These are phyloP conservation scores for Tylopilus felleus DNA, from an alignment of 768 basidiomycete species.

Conservation along the genomic window DNA sequence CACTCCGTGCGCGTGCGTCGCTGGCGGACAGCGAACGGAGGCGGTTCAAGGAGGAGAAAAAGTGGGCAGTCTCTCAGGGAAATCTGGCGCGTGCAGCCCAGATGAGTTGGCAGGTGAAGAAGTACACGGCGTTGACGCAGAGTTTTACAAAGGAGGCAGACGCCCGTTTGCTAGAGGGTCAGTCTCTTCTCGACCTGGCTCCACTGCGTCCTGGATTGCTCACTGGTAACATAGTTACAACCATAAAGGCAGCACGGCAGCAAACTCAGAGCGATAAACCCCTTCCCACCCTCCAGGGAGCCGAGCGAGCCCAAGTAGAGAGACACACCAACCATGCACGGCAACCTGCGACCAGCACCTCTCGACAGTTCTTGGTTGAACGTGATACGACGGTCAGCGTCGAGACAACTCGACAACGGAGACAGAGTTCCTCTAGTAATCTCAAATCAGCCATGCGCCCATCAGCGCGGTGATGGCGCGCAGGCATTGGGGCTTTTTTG, in stretches of 20 bases:
- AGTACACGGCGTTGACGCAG: slow-evolving; percentile 75
- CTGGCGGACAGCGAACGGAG: slow-evolving; percentile 81
- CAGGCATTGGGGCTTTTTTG: neutral
- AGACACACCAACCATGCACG: slow-evolving; percentile 32
- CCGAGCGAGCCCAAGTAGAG: slow-evolving; percentile 20
- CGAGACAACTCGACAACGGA: slow-evolving; percentile 27
- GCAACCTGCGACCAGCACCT: slow-evolving; percentile 8
- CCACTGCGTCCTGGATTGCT: slow-evolving; percentile 1
- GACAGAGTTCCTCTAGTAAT: slow-evolving; percentile 29
- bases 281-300: slow-evolving; percentile 21
- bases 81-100: slow-evolving; percentile 71
- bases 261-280: slow-evolving; percentile 12
- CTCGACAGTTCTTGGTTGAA: slow-evolving; percentile 29
- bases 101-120: slow-evolving; percentile 82
- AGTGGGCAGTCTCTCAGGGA: slow-evolving; percentile 81
- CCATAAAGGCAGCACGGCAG: slow-evolving; percentile 22
- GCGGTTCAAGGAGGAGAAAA: slow-evolving; percentile 79
- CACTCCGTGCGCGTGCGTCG: slow-evolving; percentile 71
- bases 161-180: slow-evolving; percentile 62
- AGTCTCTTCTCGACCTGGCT: neutral
- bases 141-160: slow-evolving; percentile 80
- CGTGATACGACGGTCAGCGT: slow-evolving; percentile 31
- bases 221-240: slow-evolving; percentile 22
- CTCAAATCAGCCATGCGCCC: slow-evolving; percentile 38
- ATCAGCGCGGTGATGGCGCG: slow-evolving; percentile 29